Evolutionary conservation across 1,139 yeast genomes (phyloP).

Genomic region (Diutina mesorugosa): DNA sequence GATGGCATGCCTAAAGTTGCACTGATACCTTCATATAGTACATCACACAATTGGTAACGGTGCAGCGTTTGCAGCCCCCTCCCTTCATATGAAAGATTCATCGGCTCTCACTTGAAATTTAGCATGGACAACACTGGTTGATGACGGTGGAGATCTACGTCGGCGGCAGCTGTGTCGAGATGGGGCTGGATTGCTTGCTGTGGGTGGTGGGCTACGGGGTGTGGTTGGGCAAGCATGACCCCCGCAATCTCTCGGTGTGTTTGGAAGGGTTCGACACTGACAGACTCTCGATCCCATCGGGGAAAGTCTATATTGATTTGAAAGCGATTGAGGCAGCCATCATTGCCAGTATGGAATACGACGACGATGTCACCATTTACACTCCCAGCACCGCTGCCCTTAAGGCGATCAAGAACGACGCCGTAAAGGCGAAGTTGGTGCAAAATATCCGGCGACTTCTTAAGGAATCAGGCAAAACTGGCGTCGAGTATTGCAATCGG

Average conservation of each 20-base stretch:
- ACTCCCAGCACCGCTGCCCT: background rate
- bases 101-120: background rate
- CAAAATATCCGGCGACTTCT: background rate
- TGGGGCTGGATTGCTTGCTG: background rate
- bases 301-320: background rate
- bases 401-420: background rate
- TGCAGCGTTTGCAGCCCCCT: background rate
- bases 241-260: background rate
- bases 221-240: background rate
- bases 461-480: background rate
- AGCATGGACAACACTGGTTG: background rate
- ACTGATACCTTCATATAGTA: no score
- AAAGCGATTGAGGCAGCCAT: background rate
- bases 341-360: background rate
- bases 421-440: background rate
- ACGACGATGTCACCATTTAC: background rate
- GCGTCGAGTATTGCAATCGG: background rate
- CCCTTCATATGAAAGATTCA: background rate
- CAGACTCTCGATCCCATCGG: background rate
- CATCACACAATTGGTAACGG: background rate
- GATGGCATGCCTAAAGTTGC: background rate
- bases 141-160: background rate
- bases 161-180: background rate
- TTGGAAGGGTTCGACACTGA: background rate
- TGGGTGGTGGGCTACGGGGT: background rate